These are phyloP conservation scores for Pholiota microspora DNA, from an alignment of 768 basidiomycete genomes.

Conservation along the genomic window DNA sequence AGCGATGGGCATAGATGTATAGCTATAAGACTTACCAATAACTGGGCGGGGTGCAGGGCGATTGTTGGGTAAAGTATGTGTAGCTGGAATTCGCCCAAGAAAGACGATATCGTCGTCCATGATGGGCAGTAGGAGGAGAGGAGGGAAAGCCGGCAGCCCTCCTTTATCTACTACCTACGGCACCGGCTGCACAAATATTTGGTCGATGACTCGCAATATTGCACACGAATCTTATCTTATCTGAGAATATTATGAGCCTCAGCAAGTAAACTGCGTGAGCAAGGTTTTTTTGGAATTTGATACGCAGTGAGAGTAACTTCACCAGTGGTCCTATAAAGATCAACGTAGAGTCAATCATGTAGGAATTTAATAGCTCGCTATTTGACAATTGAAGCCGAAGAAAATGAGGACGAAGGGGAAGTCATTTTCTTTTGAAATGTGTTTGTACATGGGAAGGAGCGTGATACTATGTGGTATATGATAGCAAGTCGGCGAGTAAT, in stretches of 20 bases:
- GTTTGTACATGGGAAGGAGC: too few species aligned
- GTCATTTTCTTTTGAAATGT: too few species aligned
- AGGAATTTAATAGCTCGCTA: too few species aligned
- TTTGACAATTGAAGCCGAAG: too few species aligned
- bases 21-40: slow-evolving; percentile 38
- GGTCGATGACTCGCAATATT: slow-evolving; percentile 10
- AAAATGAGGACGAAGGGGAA: too few species aligned
- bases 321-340: too few species aligned
- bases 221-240: slow-evolving; percentile 14
- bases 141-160: background rate
- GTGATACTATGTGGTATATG: too few species aligned
- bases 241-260: background rate
- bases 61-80: slow-evolving; percentile 20
- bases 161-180: slow-evolving; percentile 8
- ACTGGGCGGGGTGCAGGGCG: slow-evolving; percentile 25
- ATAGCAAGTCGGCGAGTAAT: too few species aligned
- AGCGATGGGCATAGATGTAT: slow-evolving; percentile 15
- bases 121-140: background rate
- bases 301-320: too few species aligned
- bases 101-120: slow-evolving; percentile 63
- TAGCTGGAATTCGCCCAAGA: slow-evolving; percentile 40
- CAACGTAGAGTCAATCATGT: too few species aligned
- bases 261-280: too few species aligned
- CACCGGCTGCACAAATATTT: slow-evolving; percentile 11
- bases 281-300: too few species aligned